phyloP scores from a whole-genome alignment of 129 eudicot species.

The Chrysanthemum seticuspe region DNA sequence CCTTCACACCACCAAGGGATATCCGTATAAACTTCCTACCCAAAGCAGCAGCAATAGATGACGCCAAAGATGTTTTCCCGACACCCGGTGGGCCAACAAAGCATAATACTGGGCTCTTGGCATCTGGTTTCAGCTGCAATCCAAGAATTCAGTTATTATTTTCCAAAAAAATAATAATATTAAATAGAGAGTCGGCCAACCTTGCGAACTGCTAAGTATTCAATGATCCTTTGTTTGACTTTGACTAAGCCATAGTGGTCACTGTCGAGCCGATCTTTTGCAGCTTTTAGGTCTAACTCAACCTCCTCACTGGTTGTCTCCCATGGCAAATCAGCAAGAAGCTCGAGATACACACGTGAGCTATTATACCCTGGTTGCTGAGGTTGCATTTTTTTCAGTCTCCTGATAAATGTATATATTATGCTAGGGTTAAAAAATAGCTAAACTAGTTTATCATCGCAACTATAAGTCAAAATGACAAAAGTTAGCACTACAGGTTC shows the following conservation, averaged over 20 bases:
- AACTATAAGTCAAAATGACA: background rate
- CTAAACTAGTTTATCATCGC: background rate
- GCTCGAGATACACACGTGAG: slow-evolving; percentile 88
- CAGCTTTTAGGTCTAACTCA: slow-evolving; percentile 82
- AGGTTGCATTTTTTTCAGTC: slow-evolving; percentile 97
- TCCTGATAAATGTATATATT: slow-evolving; percentile 53
- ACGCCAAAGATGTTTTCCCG: slow-evolving; percentile 95
- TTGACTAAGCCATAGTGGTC: slow-evolving; percentile 89
- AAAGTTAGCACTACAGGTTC: background rate
- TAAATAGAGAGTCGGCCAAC: slow-evolving; percentile 32
- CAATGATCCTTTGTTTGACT: slow-evolving; percentile 92
- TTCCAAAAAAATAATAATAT: background rate
- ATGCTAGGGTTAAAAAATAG: slow-evolving; percentile 16
- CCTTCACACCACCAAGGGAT: slow-evolving; percentile 97
- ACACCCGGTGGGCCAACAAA: slow-evolving; percentile 99
- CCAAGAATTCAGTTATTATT: slow-evolving; percentile 8
- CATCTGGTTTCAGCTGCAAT: slow-evolving; percentile 93
- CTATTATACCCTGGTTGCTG: slow-evolving; percentile 96
- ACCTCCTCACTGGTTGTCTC: slow-evolving; percentile 76
- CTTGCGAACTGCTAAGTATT: slow-evolving; percentile 98
- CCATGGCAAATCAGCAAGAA: slow-evolving; percentile 98
- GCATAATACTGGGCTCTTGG: slow-evolving; percentile 89
- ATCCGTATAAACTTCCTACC: slow-evolving; percentile 89
- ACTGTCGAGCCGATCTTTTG: slow-evolving; percentile 85
- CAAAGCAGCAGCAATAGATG: slow-evolving; percentile 91